Base-by-base conservation (phyloP, 1,284 basidiomycete species). In the Fomitopsis pinicola region DNA sequence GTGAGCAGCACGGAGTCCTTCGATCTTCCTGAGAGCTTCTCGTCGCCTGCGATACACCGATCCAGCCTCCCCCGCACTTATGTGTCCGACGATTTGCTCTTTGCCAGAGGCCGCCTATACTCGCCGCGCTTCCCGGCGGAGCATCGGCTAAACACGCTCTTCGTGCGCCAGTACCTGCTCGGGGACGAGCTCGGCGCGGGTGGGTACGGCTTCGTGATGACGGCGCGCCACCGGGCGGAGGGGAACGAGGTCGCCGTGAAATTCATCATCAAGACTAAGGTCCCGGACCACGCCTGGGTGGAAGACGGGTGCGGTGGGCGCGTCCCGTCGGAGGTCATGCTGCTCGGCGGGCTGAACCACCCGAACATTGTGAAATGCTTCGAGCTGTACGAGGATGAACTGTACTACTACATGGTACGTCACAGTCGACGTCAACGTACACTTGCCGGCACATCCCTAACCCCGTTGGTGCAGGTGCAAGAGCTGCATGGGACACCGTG, bases 141-240 rank as follows among this genome's bases (percentile, higher is more conserved):
- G 2, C 89, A 94, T 72, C 69, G 69, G 28, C 82, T 97, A 40
- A 82, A 90, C 67, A 73, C 81, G 1, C 77, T 81, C 36, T 97
- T 97, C 70, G 83, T 83, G 10, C 76, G 77, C 42, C 75, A 74
- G 46, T 97, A 95, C 73, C 74, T 79, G 26, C 82, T 96, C 48
- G 82, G 82, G 45, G 89, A 89, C 64, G 92, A 95, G 73, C 85
- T 97, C 42, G 95, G 95, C 54, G 86, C 87, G 9, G 95, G 95
- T 44, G 95, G 95, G 15, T 97, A 95, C 71, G 95, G 95, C 7
- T 97, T 97, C 72, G 95, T 97, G 30, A 87, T 94, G 82, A 88
- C 88, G 5, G 92, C 90, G 5, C 74, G 78, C 35, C 82, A 89
- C 69, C 84, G 83, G 33, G 67, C 67, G 26, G 77, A 80, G 53